phyloP scores from a whole-genome alignment of 192 early-diverging fungal species.

The Coemansia sp. region DNA sequence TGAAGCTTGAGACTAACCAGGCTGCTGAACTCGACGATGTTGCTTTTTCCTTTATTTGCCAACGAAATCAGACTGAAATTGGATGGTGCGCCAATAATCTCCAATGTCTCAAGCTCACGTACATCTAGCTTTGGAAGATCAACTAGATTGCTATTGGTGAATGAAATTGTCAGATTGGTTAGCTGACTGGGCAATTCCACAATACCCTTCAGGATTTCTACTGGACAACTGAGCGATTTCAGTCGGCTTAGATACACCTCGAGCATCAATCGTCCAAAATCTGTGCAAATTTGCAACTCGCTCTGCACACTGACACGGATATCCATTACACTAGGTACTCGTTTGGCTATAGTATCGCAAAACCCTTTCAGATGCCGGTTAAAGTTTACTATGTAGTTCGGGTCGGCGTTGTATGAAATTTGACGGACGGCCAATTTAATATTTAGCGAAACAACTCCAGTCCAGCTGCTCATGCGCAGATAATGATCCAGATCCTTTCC shows the following conservation, averaged over 20 bases:
- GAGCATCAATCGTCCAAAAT: neutral
- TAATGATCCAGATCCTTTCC: neutral
- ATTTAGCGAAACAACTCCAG: neutral
- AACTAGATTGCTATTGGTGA: too few species aligned
- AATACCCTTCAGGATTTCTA: too few species aligned
- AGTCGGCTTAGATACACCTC: neutral
- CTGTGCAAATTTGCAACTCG: neutral
- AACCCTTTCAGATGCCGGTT: neutral
- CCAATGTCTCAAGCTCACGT: too few species aligned
- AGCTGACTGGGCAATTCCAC: too few species aligned
- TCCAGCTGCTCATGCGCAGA: neutral
- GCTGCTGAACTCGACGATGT: too few species aligned
- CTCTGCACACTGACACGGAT: neutral
- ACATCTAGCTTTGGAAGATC: too few species aligned
- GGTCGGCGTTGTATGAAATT: neutral
- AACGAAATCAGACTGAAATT: too few species aligned
- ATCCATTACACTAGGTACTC: neutral
- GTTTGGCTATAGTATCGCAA: neutral
- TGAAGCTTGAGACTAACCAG: too few species aligned
- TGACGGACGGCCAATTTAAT: neutral
- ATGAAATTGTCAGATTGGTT: too few species aligned
- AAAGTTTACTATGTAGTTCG: neutral
- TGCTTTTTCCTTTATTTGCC: too few species aligned
- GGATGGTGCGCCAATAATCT: too few species aligned
- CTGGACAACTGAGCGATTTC: too few species aligned